Evolutionary conservation across 1,139 yeast species (phyloP).

Genomic region (Meyerozyma smithsonii): DNA sequence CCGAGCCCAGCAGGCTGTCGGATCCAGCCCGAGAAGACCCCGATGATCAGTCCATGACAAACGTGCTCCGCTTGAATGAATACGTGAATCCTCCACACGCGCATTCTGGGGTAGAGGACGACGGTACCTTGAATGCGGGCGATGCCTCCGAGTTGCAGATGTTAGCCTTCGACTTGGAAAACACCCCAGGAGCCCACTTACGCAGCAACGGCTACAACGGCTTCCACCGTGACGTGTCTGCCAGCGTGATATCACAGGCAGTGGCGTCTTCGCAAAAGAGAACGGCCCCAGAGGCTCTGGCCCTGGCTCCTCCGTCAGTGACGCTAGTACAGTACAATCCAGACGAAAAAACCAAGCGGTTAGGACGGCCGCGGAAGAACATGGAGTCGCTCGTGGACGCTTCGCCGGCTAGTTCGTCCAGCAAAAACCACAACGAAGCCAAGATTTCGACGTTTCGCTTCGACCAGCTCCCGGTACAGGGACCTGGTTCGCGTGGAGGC

Average conservation of each 20-base stretch:
- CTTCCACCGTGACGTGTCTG: not conserved
- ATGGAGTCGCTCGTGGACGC: constrained; percentile 1
- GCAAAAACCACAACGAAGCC: constrained; percentile 9
- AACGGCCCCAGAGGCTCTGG: not conserved
- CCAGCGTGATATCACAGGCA: not conserved
- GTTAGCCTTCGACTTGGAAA: not conserved
- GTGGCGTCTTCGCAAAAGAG: not conserved
- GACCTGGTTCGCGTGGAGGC: constrained; percentile 46
- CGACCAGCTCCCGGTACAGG: constrained; percentile 35
- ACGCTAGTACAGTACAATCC: constrained; percentile 5
- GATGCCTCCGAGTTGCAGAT: not conserved
- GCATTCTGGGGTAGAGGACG: not conserved
- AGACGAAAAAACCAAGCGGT: constrained; percentile 5
- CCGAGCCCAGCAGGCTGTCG: constrained; percentile 2
- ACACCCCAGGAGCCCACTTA: not conserved
- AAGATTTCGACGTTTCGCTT: constrained; percentile 33
- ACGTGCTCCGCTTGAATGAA: constrained; percentile 15
- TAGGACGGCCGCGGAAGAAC: constrained; percentile 5
- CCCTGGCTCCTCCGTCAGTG: no score
- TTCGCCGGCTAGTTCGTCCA: not conserved
- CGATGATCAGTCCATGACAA: constrained; percentile 3
- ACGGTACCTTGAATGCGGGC: not conserved
- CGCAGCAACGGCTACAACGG: not conserved
- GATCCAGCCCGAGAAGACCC: constrained; percentile 5
- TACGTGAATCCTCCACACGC: constrained; percentile 5